phyloP scores from a whole-genome alignment of 257 asterid genomes.

The Nicotiana sylvestris region DNA sequence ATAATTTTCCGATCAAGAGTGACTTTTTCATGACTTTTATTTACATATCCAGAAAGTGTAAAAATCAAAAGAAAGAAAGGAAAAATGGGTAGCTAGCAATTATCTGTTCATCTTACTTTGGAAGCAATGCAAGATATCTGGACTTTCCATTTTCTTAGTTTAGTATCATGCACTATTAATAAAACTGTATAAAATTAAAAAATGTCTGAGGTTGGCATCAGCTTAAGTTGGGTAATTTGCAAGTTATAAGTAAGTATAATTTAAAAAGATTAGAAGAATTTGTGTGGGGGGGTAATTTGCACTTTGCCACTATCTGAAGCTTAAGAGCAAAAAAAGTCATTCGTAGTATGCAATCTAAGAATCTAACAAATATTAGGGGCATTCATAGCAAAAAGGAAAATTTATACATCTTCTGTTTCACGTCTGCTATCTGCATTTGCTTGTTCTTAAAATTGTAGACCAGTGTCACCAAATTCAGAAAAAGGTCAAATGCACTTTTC shows the following conservation, averaged over 20 bases:
- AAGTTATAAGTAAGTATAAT: background rate
- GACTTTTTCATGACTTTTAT: too few relatives aligned
- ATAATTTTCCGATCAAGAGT: too few relatives aligned
- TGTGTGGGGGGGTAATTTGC: background rate
- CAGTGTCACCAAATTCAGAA: background rate
- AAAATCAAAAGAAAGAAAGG: too few relatives aligned
- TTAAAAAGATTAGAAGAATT: background rate
- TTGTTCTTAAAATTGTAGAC: background rate
- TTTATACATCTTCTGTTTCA: background rate
- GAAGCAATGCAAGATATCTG: background rate
- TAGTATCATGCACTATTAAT: background rate
- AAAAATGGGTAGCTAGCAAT: background rate
- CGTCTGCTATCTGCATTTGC: background rate
- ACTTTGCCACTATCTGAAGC: background rate
- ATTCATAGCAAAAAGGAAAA: background rate
- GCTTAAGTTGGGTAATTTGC: background rate
- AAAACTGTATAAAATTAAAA: background rate
- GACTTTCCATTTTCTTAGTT: background rate
- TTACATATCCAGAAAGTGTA: too few relatives aligned
- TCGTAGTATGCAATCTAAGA: conserved; percentile 3
- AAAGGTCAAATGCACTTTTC: background rate
- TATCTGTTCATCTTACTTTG: background rate
- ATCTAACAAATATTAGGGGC: conserved; percentile 7
- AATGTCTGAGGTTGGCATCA: background rate
- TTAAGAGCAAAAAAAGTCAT: background rate